Evolutionary conservation across 768 basidiomycete genomes (phyloP).

Genomic region (Pulveroboletus sp.): DNA sequence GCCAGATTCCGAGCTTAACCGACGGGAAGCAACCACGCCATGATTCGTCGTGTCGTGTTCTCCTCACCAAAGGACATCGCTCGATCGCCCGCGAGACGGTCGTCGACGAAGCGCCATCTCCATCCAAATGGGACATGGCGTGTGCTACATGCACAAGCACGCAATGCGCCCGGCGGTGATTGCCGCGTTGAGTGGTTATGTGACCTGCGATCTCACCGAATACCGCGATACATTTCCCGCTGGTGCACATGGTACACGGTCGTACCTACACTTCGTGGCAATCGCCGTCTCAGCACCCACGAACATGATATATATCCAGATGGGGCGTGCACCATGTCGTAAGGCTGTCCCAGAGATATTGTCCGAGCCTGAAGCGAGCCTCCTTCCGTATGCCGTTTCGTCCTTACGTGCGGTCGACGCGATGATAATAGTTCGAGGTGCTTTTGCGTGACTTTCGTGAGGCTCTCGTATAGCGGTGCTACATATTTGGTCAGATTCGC

Average conservation of each 20-base stretch:
- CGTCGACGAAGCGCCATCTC: conserved; percentile 7
- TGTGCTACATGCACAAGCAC: not conserved
- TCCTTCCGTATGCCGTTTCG: not conserved
- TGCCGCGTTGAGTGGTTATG: conserved; percentile 1
- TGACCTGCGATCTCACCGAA: conserved; percentile 4
- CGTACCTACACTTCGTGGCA: conserved; percentile 5
- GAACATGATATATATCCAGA: not conserved
- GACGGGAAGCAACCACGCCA: not conserved
- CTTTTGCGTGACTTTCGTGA: conserved; percentile 1
- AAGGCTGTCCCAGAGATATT: not conserved
- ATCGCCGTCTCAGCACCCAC: conserved; percentile 5
- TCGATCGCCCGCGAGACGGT: conserved; percentile 3
- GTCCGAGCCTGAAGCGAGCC: not conserved
- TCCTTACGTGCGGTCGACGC: conserved; percentile 6
- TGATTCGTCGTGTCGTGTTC: not conserved
- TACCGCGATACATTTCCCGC: not conserved
- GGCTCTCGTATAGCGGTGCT: not conserved
- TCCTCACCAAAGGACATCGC: not conserved
- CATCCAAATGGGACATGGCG: not conserved
- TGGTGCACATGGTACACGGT: not conserved
- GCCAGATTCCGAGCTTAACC: conserved; percentile 1
- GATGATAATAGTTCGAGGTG: not conserved
- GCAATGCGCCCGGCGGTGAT: conserved; percentile 8
- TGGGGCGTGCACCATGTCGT: conserved; percentile 2
- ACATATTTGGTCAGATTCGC: not conserved